Conservation (phyloP, 768 basidiomycete genomes). For the Hypholoma sublateritium region DNA sequence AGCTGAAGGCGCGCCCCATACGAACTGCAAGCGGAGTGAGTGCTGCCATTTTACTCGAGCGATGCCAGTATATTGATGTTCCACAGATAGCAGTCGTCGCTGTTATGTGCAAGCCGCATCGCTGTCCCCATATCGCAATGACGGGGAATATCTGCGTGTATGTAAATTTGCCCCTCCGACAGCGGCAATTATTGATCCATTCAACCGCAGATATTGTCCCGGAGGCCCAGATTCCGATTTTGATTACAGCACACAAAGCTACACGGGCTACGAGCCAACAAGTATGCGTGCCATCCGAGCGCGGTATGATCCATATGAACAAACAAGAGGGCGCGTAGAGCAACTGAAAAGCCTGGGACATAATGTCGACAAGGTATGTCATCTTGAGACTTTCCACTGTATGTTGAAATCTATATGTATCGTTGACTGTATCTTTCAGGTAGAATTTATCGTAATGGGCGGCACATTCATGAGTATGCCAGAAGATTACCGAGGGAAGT, state of each 20-base stretch:
- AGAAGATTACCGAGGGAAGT: slow-evolving; percentile 91
- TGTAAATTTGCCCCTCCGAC: slow-evolving; percentile 23
- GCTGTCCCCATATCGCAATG: slow-evolving; percentile 99
- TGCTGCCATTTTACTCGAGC: slow-evolving; percentile 9
- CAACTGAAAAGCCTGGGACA: slow-evolving; percentile 96
- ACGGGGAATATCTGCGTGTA: slow-evolving; percentile 99
- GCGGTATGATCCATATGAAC: slow-evolving; percentile 93
- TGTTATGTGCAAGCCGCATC: slow-evolving; percentile 99
- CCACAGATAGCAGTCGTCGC: slow-evolving; percentile 94
- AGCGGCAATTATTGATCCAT: background rate
- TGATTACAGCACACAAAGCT: slow-evolving; percentile 97
- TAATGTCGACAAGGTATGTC: slow-evolving; percentile 87
- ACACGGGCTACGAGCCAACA: slow-evolving; percentile 94
- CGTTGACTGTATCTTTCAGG: slow-evolving; percentile 38
- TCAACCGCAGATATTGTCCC: slow-evolving; percentile 78
- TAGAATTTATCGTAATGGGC: slow-evolving; percentile 95
- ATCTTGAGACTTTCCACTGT: background rate
- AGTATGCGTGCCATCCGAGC: slow-evolving; percentile 99
- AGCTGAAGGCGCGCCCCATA: slow-evolving; percentile 90
- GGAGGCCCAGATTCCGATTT: slow-evolving; percentile 99
- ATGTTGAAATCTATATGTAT: background rate
- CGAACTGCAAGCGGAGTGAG: slow-evolving; percentile 94
- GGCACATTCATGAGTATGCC: slow-evolving; percentile 99
- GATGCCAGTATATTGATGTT: background rate
- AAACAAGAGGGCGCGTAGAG: slow-evolving; percentile 92